Conservation (phyloP, 2,329 filamentous ascomycete species). For the Arthroderma sp. region DNA sequence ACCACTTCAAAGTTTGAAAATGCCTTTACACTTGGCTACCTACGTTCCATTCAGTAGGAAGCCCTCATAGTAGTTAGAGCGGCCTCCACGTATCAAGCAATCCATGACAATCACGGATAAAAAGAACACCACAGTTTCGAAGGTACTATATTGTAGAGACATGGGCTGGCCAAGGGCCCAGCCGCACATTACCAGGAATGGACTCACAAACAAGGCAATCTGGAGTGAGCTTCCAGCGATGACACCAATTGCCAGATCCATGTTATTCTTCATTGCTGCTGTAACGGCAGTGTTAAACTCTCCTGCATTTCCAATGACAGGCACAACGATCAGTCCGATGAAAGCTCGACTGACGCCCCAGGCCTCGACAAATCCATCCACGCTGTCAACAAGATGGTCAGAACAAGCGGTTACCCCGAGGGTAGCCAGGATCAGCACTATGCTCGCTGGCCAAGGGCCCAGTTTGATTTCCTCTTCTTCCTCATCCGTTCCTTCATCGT, state of each 20-base stretch:
- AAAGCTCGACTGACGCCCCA: constrained; percentile 66
- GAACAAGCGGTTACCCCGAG: constrained; percentile 59
- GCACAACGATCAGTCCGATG: constrained; percentile 64
- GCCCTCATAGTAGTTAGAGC: constrained; percentile 71
- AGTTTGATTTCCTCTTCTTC: constrained; percentile 41
- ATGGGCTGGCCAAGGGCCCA: constrained; percentile 62
- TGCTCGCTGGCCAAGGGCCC: constrained; percentile 48
- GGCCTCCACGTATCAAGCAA: constrained; percentile 64
- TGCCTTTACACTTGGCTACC: constrained; percentile 13
- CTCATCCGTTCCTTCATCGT: constrained; percentile 14
- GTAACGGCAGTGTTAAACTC: constrained; percentile 73
- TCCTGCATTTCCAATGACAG: constrained; percentile 67
- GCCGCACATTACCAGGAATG: constrained; percentile 64
- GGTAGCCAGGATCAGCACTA: constrained; percentile 61
- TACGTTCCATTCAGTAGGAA: constrained; percentile 52
- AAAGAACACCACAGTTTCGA: constrained; percentile 66
- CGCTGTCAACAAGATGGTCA: constrained; percentile 63
- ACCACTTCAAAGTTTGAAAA: not conserved
- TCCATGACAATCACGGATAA: constrained; percentile 61
- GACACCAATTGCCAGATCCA: constrained; percentile 57
- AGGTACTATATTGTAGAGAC: constrained; percentile 68
- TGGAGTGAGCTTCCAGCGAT: constrained; percentile 73
- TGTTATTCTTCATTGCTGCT: constrained; percentile 61
- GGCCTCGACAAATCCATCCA: constrained; percentile 56
- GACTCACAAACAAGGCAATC: constrained; percentile 69